Evolutionary conservation across 2,329 filamentous ascomycete species (phyloP), one percentile per base, ranked within the genome.

Genomic region (Alternaria angustiovoidea): DNA sequence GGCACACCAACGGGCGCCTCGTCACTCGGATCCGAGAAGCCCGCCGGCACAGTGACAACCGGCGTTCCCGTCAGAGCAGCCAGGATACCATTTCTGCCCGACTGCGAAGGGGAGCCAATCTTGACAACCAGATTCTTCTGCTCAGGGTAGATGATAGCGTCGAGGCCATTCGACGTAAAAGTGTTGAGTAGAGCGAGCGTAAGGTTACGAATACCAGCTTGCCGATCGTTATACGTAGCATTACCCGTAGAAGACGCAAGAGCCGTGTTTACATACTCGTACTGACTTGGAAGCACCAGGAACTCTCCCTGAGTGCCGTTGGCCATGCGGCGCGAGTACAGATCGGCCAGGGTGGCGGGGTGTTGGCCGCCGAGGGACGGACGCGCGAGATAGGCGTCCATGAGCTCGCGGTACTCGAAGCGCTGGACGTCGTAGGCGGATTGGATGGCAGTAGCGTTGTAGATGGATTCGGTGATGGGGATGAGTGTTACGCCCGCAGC

Each of bases 131-230:
- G 82, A 54, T 88, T 88, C 69, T 84, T 84, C 68, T 90, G 88
- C 70, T 90, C 84, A 0, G 88, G 88, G 73, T 90, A 90, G 66
- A 89, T 83, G 36, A 90, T 67, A 0, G 84, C 87, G 69, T 88
- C 85, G 14, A 90, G 79, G 0, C 74, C 61, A 62, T 87, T 77
- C 0, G 68, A 57, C 0, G 76, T 70, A 60, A 90, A 88, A 0
- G 85, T 87, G 3, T 74, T 62, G n/a, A 80, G 75, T 2, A 90
- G 75, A 0, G 82, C 77, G 1, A 80, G 71, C 4, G 83, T 87
- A 14, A 91, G 80, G 51, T 84, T 79, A 7, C 78, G 75, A 58
- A 90, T 88, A 2, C 79, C 81, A 5, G 76, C 64, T 53, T 84
- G 80, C 11, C 81, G 78, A n/a, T 67, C 48, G 3, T 76, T 66